Evolutionary conservation across 345 rosid species (phyloP).

Genomic region (Camelina neglecta): DNA sequence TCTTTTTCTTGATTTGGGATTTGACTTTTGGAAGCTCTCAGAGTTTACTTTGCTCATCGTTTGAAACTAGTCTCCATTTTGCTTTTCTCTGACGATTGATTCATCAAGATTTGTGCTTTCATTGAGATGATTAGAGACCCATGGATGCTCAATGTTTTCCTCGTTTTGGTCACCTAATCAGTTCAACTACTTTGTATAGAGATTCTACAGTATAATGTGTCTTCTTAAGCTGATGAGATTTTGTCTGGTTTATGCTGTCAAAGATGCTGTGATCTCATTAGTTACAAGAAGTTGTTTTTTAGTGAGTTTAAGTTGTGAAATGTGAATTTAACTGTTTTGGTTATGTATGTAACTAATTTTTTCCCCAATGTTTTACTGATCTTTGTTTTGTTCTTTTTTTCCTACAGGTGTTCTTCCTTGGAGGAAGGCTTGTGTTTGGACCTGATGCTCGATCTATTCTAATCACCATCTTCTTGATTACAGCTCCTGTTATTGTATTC

Average conservation of each 20-base stretch:
- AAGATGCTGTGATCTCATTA: background rate
- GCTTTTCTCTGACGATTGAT: background rate
- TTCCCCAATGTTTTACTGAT: background rate
- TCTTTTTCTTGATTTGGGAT: slow-evolving; percentile 8
- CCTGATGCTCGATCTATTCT: slow-evolving; percentile 82
- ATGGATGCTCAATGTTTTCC: background rate
- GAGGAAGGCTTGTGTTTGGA: slow-evolving; percentile 93
- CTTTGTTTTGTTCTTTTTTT: background rate
- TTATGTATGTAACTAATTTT: background rate
- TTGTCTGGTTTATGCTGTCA: background rate
- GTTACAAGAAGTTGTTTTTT: slow-evolving; percentile 10
- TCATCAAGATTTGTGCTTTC: slow-evolving; percentile 24
- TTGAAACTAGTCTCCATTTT: background rate
- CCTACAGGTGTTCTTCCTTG: slow-evolving; percentile 70
- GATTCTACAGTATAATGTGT: slow-evolving; percentile 11
- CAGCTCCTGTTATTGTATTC: slow-evolving; percentile 73
- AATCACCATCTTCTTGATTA: slow-evolving; percentile 67
- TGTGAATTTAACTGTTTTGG: background rate
- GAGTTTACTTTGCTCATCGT: background rate
- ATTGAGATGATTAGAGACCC: background rate
- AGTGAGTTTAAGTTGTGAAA: background rate
- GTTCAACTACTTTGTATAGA: slow-evolving; percentile 3
- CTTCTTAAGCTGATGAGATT: slow-evolving; percentile 4
- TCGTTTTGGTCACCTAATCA: slow-evolving; percentile 11
- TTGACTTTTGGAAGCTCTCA: slow-evolving; percentile 21